These are phyloP conservation scores for Alternaria metachromatica DNA, from an alignment of 2,329 filamentous ascomycete genomes.

Conservation along the genomic window DNA sequence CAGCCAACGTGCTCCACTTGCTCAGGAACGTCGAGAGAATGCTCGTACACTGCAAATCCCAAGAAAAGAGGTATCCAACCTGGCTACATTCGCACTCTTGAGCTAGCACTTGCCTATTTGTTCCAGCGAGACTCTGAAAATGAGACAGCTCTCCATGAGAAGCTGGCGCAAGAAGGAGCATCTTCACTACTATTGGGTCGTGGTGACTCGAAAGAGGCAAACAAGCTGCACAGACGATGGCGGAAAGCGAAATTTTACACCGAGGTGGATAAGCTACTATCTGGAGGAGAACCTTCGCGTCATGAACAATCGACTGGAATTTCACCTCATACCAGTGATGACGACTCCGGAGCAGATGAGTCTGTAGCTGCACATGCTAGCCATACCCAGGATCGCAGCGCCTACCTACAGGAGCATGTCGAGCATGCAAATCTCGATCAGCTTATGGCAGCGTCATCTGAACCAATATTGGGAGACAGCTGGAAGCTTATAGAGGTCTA, in stretches of 20 bases:
- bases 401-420: neutral
- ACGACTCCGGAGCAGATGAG: conserved; percentile 34
- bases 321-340: conserved; percentile 34
- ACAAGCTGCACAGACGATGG: conserved; percentile 68
- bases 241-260: conserved; percentile 67
- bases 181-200: conserved; percentile 61
- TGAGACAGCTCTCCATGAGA: conserved; percentile 60
- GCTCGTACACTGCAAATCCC: conserved; percentile 74
- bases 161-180: conserved; percentile 59
- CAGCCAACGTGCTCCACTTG: conserved; percentile 73
- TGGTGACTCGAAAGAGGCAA: conserved; percentile 57
- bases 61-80: conserved; percentile 81
- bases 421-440: neutral
- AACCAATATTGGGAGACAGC: conserved; percentile 50
- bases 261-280: conserved; percentile 68
- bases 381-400: conserved; percentile 4
- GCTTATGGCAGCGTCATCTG: neutral
- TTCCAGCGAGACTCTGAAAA: conserved; percentile 67
- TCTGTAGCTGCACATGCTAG: neutral
- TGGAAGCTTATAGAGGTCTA: conserved; percentile 73
- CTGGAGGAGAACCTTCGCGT: conserved; percentile 51
- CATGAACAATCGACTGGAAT: conserved; percentile 22
- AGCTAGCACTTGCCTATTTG: conserved; percentile 71
- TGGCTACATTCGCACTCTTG: conserved; percentile 78
- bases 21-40: conserved; percentile 66